These are phyloP conservation scores for Backusella parvicylindrica DNA, from an alignment of 192 early-diverging fungal genomes.

Conservation along the genomic window DNA sequence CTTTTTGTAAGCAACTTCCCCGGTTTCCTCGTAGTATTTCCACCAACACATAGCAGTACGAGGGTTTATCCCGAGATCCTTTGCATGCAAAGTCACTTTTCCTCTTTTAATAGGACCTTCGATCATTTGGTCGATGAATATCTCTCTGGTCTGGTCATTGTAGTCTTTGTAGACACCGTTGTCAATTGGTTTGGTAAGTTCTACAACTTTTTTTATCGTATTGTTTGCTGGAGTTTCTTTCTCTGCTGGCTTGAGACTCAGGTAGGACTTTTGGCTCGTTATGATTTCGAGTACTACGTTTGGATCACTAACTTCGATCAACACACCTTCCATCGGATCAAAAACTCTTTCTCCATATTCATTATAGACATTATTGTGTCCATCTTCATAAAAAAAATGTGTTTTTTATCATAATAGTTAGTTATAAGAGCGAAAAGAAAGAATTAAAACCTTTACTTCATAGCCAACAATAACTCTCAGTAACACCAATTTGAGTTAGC, in stretches of 20 bases:
- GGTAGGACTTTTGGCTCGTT: slow-evolving; percentile 1
- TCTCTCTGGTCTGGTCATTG: slow-evolving; percentile 4
- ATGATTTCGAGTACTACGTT: neutral
- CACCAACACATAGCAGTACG: neutral
- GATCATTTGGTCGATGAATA: no score
- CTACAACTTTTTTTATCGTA: no score
- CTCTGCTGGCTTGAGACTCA: neutral
- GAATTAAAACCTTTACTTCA: no score
- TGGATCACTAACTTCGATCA: slow-evolving; percentile 7
- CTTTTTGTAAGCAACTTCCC: no score
- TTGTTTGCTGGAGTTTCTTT: no score
- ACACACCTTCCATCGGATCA: neutral
- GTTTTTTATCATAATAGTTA: no score
- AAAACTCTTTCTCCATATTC: slow-evolving; percentile 6
- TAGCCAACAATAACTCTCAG: no score
- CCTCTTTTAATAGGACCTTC: no score
- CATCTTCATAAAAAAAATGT: slow-evolving; percentile 5
- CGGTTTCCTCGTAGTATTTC: no score
- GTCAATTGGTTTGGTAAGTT: no score
- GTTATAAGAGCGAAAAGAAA: neutral
- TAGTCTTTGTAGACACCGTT: no score
- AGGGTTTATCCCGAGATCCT: neutral
- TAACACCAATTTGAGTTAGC: no score
- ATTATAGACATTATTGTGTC: slow-evolving; percentile 4
- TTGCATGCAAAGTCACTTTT: slow-evolving; percentile 1